Conservation (phyloP, 257 asterid genomes). For the Scutellaria galericulata region DNA sequence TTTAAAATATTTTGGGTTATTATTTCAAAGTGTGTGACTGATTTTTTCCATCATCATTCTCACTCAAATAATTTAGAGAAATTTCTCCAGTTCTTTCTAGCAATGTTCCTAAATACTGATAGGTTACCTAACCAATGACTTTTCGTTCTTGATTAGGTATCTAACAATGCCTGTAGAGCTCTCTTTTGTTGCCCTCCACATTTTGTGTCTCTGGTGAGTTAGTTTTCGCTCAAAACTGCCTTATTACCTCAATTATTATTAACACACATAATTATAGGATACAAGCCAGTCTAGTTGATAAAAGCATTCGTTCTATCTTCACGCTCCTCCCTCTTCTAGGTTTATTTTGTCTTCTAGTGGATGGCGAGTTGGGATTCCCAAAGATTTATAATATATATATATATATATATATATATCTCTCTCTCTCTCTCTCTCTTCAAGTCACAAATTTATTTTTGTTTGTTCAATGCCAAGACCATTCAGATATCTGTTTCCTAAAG, state of each 20-base stretch:
- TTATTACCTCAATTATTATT: conserved; percentile 20
- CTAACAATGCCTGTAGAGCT: conserved; percentile 68
- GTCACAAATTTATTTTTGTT: background rate
- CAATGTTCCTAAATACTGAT: conserved; percentile 24
- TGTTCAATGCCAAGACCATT: conserved; percentile 1
- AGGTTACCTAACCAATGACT: conserved; percentile 56
- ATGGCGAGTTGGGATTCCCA: conserved; percentile 2
- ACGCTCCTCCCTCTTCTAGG: background rate
- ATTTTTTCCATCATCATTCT: conserved; percentile 21
- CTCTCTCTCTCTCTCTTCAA: too few relatives aligned
- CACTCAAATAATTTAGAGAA: background rate
- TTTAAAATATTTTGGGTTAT: background rate
- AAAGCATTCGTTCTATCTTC: conserved; percentile 4
- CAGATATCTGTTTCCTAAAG: conserved; percentile 30
- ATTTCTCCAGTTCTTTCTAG: conserved; percentile 20
- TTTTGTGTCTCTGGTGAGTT: conserved; percentile 63
- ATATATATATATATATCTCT: too few relatives aligned
- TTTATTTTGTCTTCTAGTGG: conserved; percentile 1
- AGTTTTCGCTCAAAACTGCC: conserved; percentile 31
- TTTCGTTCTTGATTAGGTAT: conserved; percentile 81
- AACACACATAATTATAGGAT: conserved; percentile 26
- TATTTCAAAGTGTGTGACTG: background rate
- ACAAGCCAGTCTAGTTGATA: conserved; percentile 17
- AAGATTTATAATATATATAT: background rate
- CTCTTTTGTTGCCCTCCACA: conserved; percentile 58